Conservation (phyloP, 1,284 basidiomycete genomes). For the Sporisorium reilianum region DNA sequence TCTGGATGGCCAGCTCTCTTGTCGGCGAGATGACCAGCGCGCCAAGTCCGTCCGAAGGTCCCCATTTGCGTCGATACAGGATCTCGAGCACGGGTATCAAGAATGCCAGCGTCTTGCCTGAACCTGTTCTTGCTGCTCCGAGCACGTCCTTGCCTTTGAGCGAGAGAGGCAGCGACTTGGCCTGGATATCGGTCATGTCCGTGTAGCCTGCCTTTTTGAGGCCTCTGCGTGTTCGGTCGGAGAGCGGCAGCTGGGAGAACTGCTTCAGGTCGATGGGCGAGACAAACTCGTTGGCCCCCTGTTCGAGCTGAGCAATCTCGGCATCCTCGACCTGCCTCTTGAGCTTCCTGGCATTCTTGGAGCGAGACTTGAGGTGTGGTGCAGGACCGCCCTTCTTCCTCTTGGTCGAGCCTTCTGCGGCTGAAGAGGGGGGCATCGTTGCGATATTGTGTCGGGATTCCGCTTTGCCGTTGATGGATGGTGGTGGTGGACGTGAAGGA, state of each 20-base stretch:
- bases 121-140: conserved; percentile 83
- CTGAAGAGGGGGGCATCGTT: conserved; percentile 33
- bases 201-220: conserved; percentile 63
- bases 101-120: conserved; percentile 86
- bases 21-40: conserved; percentile 95
- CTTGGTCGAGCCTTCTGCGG: conserved; percentile 44
- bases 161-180: conserved; percentile 58
- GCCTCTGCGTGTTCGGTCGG: conserved; percentile 56
- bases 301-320: conserved; percentile 58
- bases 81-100: conserved; percentile 82
- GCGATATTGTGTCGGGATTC: not conserved
- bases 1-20: conserved; percentile 94
- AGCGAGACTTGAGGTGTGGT: conserved; percentile 50
- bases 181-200: conserved; percentile 67
- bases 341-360: conserved; percentile 52
- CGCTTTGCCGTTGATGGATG: not conserved
- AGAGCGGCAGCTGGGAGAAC: conserved; percentile 63
- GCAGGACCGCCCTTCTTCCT: conserved; percentile 40
- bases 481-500: not conserved
- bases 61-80: conserved; percentile 81
- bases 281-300: conserved; percentile 29
- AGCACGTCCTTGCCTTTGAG: conserved; percentile 72
- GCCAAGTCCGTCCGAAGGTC: conserved; percentile 84
- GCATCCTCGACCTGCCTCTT: conserved; percentile 59
- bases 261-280: conserved; percentile 33